Conservation (phyloP, 1,284 basidiomycete genomes). For the Melampsora larici-populina region DNA sequence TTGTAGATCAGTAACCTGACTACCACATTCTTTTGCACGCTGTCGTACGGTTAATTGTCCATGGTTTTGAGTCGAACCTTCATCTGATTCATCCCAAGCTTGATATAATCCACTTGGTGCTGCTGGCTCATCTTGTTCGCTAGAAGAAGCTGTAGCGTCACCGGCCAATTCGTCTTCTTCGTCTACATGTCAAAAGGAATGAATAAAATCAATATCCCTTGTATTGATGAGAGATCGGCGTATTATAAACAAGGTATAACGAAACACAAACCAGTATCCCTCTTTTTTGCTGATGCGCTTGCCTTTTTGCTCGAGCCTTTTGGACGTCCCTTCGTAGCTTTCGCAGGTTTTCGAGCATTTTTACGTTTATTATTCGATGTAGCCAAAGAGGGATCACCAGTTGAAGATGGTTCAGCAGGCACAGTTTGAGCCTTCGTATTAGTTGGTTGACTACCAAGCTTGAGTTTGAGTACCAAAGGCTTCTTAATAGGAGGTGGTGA, state of each 20-base stretch:
- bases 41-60: constrained; percentile 37
- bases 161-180: constrained; percentile 42
- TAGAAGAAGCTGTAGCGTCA: constrained; percentile 9
- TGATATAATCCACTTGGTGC: constrained; percentile 17
- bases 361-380: constrained; percentile 21
- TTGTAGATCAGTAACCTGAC: constrained; percentile 40
- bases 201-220: background rate
- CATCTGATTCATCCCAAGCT: constrained; percentile 33
- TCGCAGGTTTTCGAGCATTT: constrained; percentile 21
- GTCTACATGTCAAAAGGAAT: background rate
- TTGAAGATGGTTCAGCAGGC: background rate
- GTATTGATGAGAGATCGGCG: background rate
- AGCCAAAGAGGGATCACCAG: background rate
- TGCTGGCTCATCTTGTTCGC: constrained; percentile 13
- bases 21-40: constrained; percentile 42
- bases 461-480: constrained; percentile 39
- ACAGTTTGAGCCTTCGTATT: too few species aligned
- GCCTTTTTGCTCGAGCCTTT: constrained; percentile 17
- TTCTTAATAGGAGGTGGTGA: constrained; percentile 40
- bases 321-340: constrained; percentile 12
- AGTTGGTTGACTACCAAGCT: constrained; percentile 32
- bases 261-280: background rate
- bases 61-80: constrained; percentile 5
- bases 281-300: background rate
- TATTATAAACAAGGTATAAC: background rate